Base-by-base conservation (phyloP, 495 filamentous ascomycete species). In the Lasiosphaeria hispida region DNA sequence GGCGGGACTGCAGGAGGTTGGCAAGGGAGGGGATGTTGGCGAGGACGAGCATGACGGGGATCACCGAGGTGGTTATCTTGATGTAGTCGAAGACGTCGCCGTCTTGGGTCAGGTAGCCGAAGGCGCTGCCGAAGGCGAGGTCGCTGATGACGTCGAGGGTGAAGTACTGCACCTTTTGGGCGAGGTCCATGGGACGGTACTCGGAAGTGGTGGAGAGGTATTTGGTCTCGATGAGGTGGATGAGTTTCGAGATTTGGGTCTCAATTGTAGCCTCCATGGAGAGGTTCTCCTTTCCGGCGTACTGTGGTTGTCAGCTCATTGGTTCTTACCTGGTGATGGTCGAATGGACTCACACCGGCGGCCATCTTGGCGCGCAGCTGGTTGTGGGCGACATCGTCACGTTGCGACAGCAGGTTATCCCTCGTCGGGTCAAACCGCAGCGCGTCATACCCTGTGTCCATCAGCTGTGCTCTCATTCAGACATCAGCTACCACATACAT, bases 71-170 rank as follows among this genome's bases (percentile, higher is more conserved):
- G 57, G 84, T 77, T 0, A 72, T 72, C 43, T 77, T 66, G 53
- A 83, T 81, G 7, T 87, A 78, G 19, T 78, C 76, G 38, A 75
- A 78, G 23, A 84, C 70, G 62, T 89, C 86, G 7, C 72, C 65
- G 15, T 82, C 84, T 47, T 73, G 75, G 48, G 79, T 72, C 6
- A 88, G 71, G 62, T 83, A 87, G 15, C 87, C 86, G 41, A 89
- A 79, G 7, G 85, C 77, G 38, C 78, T 72, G 2, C 85, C 85
- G 63, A 85, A 86, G 7, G 80, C 82, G 33, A 88, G 69, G 54
- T 86, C 78, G n/a, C 77, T 79, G 58, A 89, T 86, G 8, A 84
- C 78, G 61, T 89, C 87, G 61, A 86, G 80, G 9, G 83, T 85
- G 63, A 84, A 80, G 53, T 62, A 71, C 43, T 64, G 57, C 59